Base-by-base conservation (phyloP, 768 basidiomycete genomes). In the Polyporus arcularius region DNA sequence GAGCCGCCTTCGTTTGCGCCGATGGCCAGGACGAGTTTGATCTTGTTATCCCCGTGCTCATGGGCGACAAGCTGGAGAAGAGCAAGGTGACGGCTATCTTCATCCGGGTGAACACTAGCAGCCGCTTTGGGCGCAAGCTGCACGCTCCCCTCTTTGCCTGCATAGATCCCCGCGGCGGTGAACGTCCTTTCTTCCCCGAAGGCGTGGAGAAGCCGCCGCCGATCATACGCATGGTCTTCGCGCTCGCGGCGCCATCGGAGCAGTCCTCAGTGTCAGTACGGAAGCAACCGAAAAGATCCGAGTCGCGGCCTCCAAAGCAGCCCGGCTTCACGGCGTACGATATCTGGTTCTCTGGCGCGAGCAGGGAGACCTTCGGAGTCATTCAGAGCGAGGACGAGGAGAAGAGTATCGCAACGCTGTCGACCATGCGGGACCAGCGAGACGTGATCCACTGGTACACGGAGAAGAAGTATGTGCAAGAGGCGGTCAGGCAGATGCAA, bases 1-100 rank as follows among this genome's bases (percentile, higher is more conserved):
- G 74, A 10, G 72, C 69, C 5, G 73, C 70, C 28, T 52, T 69
- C 39, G 12, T 74, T 52, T 75, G 74, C 59, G 66, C 66, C 4
- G 50, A 65, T 49, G 51, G 53, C 48, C 69, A 65, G 41, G 5
- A 28, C 30, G 72, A 65, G 21, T 42, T 74, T 45, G 68, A 74
- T 47, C 59, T 70, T 21, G 40, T 72, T 35, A 59, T 75, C 35
- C 74, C 72, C 16, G 54, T 73, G 38, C 38, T 69, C n/a, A 64
- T 58, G 45, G 26, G 56, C 3, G 62, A 55, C 21, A 28, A 57
- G 12, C 18, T 68, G 11, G 28, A n/a, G 12, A 28, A 41, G 26
- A 45, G 43, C 11, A 71, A 72, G 38, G 63, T 71, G 30, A 43
- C 65, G n/a, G 66, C 60, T 14, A 65, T 74, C 57, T 52, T 74